Evolutionary conservation across 2,329 filamentous ascomycete genomes (phyloP).

Genomic region (Dothistroma septosporum): DNA sequence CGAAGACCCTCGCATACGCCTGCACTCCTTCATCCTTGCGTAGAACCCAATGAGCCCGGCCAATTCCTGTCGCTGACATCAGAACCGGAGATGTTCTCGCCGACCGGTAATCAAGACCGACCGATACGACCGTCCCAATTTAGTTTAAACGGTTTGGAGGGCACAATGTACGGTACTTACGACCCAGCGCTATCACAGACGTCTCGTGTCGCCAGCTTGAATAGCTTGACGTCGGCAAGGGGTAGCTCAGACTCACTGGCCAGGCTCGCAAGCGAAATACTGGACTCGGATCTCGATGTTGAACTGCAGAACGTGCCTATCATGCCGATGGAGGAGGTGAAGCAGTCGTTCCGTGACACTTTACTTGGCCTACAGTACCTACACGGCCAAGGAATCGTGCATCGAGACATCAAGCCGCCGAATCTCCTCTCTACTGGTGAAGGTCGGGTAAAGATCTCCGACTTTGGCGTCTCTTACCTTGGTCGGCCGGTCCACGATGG

Average conservation of each 20-base stretch:
- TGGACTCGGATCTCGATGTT: constrained; percentile 68
- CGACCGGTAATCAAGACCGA: constrained; percentile 8
- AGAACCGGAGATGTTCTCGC: constrained; percentile 27
- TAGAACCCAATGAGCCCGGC: constrained; percentile 10
- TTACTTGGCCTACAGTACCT: constrained; percentile 91
- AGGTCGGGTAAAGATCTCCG: constrained; percentile 91
- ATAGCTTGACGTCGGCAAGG: constrained; percentile 45
- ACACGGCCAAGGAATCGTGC: constrained; percentile 51
- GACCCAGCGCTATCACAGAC: constrained; percentile 37
- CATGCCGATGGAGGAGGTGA: constrained; percentile 78
- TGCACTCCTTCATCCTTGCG: constrained; percentile 22
- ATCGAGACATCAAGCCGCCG: constrained; percentile 57
- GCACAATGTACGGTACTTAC: constrained; percentile 73
- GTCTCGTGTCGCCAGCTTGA: constrained; percentile 71
- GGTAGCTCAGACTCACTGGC: constrained; percentile 43
- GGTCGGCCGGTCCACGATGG: constrained; percentile 75
- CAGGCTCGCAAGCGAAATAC: constrained; percentile 38
- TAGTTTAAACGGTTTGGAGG: constrained; percentile 59
- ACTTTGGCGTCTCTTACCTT: constrained; percentile 97
- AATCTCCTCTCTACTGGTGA: constrained; percentile 85
- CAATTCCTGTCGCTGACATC: constrained; percentile 26
- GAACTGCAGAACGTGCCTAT: constrained; percentile 92
- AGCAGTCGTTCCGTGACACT: constrained; percentile 84
- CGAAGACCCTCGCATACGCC: constrained; percentile 27
- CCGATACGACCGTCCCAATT: constrained; percentile 10